Conservation (phyloP, 2,329 filamentous ascomycete genomes). For the Ceratocystis alfenasii region DNA sequence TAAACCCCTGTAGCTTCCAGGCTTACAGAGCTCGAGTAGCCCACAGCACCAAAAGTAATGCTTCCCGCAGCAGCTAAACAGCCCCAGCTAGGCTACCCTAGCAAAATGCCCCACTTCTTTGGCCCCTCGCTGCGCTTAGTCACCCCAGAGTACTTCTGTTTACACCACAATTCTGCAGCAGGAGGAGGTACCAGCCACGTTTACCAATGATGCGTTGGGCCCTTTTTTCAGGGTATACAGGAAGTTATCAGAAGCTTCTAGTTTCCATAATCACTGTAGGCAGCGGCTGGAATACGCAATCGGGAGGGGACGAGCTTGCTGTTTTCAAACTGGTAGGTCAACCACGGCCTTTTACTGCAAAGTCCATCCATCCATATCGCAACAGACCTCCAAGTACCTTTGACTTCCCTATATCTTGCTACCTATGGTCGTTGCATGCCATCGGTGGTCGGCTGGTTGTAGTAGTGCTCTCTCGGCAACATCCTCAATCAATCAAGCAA, state of each 20-base stretch:
- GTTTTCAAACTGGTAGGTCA: not conserved
- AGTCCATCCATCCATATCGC: not conserved
- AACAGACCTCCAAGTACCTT: too few relatives aligned
- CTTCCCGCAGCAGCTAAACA: too few relatives aligned
- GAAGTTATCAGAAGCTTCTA: conserved; percentile 22
- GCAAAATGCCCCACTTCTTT: conserved; percentile 14
- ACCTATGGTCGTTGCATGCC: too few relatives aligned
- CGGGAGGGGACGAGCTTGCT: not conserved
- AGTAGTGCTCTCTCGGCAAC: too few relatives aligned
- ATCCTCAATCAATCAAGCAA: too few relatives aligned
- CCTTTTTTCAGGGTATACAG: not conserved
- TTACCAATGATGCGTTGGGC: not conserved
- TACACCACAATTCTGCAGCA: not conserved
- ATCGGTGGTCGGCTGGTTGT: too few relatives aligned
- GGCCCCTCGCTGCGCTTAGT: conserved; percentile 20
- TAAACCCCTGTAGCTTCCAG: too few relatives aligned
- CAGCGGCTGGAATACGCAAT: conserved; percentile 20
- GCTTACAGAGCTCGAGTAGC: too few relatives aligned
- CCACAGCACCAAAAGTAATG: too few relatives aligned
- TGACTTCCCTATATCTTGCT: too few relatives aligned
- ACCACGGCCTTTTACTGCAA: not conserved
- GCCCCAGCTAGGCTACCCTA: not conserved
- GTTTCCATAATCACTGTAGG: conserved; percentile 6
- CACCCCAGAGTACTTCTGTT: not conserved
- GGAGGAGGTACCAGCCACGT: conserved; percentile 18